phyloP scores from a whole-genome alignment of 306 rosid species.

The Crataegus laevigata region DNA sequence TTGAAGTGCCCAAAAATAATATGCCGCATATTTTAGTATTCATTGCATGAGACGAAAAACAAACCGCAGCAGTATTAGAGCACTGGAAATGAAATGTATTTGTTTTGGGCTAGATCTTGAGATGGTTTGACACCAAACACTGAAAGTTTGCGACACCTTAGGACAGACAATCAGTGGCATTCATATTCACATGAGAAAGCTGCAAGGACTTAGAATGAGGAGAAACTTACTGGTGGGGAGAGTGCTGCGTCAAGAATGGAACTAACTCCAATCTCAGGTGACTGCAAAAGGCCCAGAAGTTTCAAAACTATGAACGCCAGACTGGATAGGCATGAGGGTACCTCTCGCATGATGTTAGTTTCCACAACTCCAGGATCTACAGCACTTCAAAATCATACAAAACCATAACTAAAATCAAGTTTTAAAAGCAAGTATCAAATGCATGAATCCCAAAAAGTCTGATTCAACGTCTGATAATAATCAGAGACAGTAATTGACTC shows the following conservation, averaged over 20 bases:
- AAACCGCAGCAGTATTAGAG: neutral
- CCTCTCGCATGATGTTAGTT: slow-evolving; percentile 73
- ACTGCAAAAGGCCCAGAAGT: slow-evolving; percentile 46
- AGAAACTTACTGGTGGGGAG: slow-evolving; percentile 59
- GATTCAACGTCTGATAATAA: neutral
- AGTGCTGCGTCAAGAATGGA: slow-evolving; percentile 74
- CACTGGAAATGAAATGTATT: neutral
- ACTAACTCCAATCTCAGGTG: slow-evolving; percentile 48
- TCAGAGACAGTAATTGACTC: neutral
- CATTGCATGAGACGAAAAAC: neutral
- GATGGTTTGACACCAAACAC: neutral
- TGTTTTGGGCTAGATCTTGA: neutral
- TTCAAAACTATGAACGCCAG: slow-evolving; percentile 37
- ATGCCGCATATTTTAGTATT: neutral
- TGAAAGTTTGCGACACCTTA: neutral
- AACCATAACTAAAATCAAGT: neutral
- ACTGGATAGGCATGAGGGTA: slow-evolving; percentile 48
- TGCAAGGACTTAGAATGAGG: neutral
- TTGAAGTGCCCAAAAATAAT: neutral
- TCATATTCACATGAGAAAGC: neutral
- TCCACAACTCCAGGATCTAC: slow-evolving; percentile 81
- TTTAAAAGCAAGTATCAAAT: neutral
- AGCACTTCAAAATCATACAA: slow-evolving; percentile 39
- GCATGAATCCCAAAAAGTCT: neutral
- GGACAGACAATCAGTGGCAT: neutral